Evolutionary conservation across 1,139 yeast species (phyloP), one percentile per base, ranked within the genome.

Genomic region (Suhomyces bolitotheri): DNA sequence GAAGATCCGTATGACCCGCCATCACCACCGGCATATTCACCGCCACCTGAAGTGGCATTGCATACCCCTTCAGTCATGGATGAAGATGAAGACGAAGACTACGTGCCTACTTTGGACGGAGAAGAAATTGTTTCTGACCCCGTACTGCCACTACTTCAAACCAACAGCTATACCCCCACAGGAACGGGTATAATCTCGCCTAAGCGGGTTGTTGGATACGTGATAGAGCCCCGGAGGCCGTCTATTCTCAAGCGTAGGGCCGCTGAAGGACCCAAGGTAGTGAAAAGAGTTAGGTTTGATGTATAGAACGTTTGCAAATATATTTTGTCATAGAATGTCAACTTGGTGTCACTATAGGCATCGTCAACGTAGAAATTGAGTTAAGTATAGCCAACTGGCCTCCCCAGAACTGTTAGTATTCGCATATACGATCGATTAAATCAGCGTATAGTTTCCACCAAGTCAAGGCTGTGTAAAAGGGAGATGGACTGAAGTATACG

Each of bases 11-110:
- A 34, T 8, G 28, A 35, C 14, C 34, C 38, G 9, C 38, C 38
- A 16, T 27, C 31, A 5, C 34, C 38, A 12, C 31, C 38, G 16
- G 16, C 8, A 10, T 13, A 27, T 9, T 31, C 34, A 15, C 38
- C 38, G 4, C 20, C 38, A 6, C 34, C 38, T 7, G 34, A 29
- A 5, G 13, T 30, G 13, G 9, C 27, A 26, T n/a, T 22, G 15
- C 22, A 19, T 7, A 17, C 22, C 9, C 10, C 19, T 7, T 17
- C 20, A 7, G 20, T 8, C 22, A 15, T 13, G 7, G 34, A 29
- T 12, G 34, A 35, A 2, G 38, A 35, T 5, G 33, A 26, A 2
- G 41, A 39, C 7, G 42, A 36, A n/a, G 44, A 38, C 21, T 41
- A 41, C 26, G 35, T 33, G 10, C 45, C 45, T 7, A 34, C 39